Evolutionary conservation across 2,329 filamentous ascomycete species (phyloP).

Genomic region (Fusarium dimerum): DNA sequence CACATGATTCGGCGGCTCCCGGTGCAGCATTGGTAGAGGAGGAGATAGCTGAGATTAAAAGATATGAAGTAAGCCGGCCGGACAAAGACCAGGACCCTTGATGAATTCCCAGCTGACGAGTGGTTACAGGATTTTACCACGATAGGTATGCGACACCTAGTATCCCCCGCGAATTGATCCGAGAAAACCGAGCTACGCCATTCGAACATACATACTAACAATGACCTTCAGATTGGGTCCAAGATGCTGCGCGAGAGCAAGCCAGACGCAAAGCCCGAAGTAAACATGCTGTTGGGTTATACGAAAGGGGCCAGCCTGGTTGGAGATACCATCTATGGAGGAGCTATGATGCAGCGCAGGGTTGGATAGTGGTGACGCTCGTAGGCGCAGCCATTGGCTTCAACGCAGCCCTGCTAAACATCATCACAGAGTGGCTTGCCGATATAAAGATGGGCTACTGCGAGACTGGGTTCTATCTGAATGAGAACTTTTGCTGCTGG

Average conservation of each 20-base stretch:
- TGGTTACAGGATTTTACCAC: slow-evolving; percentile 79
- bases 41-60: slow-evolving; percentile 96
- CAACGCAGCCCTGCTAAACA: slow-evolving; percentile 91
- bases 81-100: slow-evolving; percentile 2
- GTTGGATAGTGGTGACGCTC: slow-evolving; percentile 95
- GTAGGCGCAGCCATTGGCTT: slow-evolving; percentile 91
- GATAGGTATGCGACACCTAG: slow-evolving; percentile 58
- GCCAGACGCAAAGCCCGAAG: slow-evolving; percentile 75
- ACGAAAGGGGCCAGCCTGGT: slow-evolving; percentile 67
- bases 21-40: slow-evolving; percentile 78
- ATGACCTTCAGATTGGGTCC: slow-evolving; percentile 76
- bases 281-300: slow-evolving; percentile 70
- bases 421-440: slow-evolving; percentile 93
- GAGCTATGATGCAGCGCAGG: slow-evolving; percentile 93
- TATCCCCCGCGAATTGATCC: slow-evolving; percentile 2
- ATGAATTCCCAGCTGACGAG: slow-evolving; percentile 31
- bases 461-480: slow-evolving; percentile 92
- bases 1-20: slow-evolving; percentile 48
- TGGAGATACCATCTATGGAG: slow-evolving; percentile 83
- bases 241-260: slow-evolving; percentile 92
- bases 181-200: not conserved
- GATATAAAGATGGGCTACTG: slow-evolving; percentile 97
- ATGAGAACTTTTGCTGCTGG: slow-evolving; percentile 98
- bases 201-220: slow-evolving; percentile 35
- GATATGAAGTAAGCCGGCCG: slow-evolving; percentile 70